Conservation (phyloP, 768 basidiomycete species). For the Lyophyllum decastes region DNA sequence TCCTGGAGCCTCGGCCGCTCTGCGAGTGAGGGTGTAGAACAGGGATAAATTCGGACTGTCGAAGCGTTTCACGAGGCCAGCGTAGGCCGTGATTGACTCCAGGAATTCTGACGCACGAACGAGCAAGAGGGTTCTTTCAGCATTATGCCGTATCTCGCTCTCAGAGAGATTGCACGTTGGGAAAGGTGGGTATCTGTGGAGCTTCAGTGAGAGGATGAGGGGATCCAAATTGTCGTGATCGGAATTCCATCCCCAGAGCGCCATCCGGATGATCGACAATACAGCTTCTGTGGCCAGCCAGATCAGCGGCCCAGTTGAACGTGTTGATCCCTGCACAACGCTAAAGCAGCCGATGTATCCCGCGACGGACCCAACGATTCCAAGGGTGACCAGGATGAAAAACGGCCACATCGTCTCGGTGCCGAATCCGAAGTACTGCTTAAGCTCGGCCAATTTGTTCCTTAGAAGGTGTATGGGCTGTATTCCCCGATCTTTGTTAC, state of each 20-base stretch:
- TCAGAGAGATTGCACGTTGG: neutral
- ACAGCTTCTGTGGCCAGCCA: constrained; percentile 15
- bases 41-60: neutral
- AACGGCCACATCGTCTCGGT: too few species aligned
- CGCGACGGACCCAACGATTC: constrained; percentile 9
- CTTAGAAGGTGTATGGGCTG: too few species aligned
- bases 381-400: neutral
- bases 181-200: neutral
- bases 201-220: neutral
- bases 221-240: constrained; percentile 3
- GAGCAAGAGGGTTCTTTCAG: neutral
- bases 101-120: neutral
- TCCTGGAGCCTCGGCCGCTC: too few species aligned
- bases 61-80: neutral
- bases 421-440: too few species aligned
- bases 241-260: constrained; percentile 18
- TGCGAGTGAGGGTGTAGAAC: neutral
- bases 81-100: neutral
- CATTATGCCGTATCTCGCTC: neutral
- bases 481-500: too few species aligned
- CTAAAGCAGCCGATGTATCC: too few species aligned
- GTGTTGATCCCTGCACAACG: constrained; percentile 11
- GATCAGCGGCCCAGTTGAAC: constrained; percentile 1
- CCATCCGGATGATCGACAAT: constrained; percentile 10
- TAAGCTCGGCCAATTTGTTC: too few species aligned